phyloP scores from a whole-genome alignment of 176 grass and related monocot genomes.

The Ananas comosus region DNA sequence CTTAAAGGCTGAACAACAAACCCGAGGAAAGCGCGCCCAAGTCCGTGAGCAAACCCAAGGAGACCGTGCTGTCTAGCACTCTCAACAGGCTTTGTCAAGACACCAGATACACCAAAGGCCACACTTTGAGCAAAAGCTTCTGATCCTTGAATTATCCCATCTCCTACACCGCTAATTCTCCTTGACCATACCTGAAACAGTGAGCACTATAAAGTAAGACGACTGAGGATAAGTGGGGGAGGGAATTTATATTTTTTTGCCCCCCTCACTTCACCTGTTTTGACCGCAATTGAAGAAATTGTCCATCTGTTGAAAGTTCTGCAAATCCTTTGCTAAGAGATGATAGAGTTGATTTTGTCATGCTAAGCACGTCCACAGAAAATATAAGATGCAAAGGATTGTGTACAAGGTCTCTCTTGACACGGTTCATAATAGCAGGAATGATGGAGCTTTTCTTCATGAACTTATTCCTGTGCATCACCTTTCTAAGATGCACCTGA shows the following conservation, averaged over 20 bases:
- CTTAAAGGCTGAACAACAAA: slow-evolving; percentile 96
- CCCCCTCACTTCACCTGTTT: slow-evolving; percentile 59
- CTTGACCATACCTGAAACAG: slow-evolving; percentile 63
- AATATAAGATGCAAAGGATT: slow-evolving; percentile 97
- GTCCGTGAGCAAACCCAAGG: slow-evolving; percentile 84
- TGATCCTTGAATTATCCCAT: slow-evolving; percentile 85
- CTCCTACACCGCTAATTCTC: slow-evolving; percentile 84
- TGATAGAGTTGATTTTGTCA: slow-evolving; percentile 94
- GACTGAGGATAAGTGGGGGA: slow-evolving; percentile 3
- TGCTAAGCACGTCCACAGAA: slow-evolving; percentile 82
- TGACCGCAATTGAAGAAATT: slow-evolving; percentile 87
- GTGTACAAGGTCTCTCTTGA: slow-evolving; percentile 93
- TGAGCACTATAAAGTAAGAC: slow-evolving; percentile 17
- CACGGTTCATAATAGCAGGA: slow-evolving; percentile 64
- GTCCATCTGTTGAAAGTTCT: slow-evolving; percentile 88
- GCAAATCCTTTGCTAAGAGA: slow-evolving; percentile 99
- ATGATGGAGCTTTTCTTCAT: slow-evolving; percentile 80
- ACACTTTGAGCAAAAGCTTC: slow-evolving; percentile 95
- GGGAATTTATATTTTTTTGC: background rate
- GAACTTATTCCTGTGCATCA: slow-evolving; percentile 66
- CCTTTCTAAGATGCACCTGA: slow-evolving; percentile 91
- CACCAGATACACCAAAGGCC: slow-evolving; percentile 94
- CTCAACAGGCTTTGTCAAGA: slow-evolving; percentile 90
- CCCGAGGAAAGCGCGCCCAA: slow-evolving; percentile 80
- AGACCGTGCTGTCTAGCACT: slow-evolving; percentile 77